Evolutionary conservation across 1,284 basidiomycete genomes (phyloP), one percentile per base, ranked within the genome.

Genomic region (Pascua sp.): DNA sequence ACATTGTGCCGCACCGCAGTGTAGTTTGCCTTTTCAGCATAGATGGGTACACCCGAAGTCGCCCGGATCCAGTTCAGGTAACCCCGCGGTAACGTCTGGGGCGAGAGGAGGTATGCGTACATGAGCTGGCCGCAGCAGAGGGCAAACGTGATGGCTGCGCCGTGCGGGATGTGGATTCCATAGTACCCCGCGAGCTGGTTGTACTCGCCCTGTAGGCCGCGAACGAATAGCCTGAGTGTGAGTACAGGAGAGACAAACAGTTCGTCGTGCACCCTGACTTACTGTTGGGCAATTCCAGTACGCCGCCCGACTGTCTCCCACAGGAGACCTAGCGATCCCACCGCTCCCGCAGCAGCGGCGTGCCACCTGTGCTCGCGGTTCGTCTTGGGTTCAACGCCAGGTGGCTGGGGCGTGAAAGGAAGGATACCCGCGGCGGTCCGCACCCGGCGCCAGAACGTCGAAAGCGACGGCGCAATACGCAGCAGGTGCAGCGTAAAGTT

Each of bases 51-150:
- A 65, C 86, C 85, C 4, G 85, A 83, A 0, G 89, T 89, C 61
- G 82, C 80, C 45, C 78, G 76, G 37, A 86, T 83, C 83, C 91
- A 94, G 47, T 75, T 77, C 18, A 79, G 81, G 67, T 95, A 95
- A n/a, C 88, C 89, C 42, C 79, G 78, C 7, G 89, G 86, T 36
- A 95, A 84, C 0, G 90, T 90, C 59, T 93, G 90, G 9, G 90
- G 91, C 32, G 87, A 81, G 38, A 90, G 74, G 37, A 95, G 80
- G 77, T 88, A 91, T 0, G 83, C 86, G 72, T 90, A 94, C 78
- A 94, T 83, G 71, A 96, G 95, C 76, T 96, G 92, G 10, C 87
- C 88, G 68, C 88, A 95, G 16, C 88, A 88, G 2, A 93, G 68
- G 11, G 87, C 83, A 69, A 97, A 97, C 9, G 93, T 82, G 16